Evolutionary conservation across 805 yeast species (phyloP), one percentile per base, ranked within the genome.

Genomic region (Kluyveromyces siamensis): DNA sequence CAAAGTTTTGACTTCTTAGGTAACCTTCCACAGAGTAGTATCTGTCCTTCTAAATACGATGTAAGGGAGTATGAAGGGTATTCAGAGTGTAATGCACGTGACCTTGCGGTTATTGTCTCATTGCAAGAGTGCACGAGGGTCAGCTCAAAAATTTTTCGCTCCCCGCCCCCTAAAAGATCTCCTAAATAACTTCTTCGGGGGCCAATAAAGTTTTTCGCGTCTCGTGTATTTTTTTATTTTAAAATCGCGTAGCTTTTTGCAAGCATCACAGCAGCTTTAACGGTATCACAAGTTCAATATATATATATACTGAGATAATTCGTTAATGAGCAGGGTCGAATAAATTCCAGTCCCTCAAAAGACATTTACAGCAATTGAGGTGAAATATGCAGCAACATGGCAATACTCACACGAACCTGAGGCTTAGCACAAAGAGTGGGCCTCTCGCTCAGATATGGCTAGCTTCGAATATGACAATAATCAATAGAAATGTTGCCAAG

Each of bases 391-490:
- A 37, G 33, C 45, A 30, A 35, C 35, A 43, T 18, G 19, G 39
- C 21, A 33, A 43, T 16, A 11, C 45, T 27, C 45, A 16, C 6
- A 35, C 45, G 14, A 37, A 33, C 27, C 18, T 43, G 27, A 43
- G 57, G 45, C 50, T 62, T 11, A 52, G 62, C 18, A 72, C 86
- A 2, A 81, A 79, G 51, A 82, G 82, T 60, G 95, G 96, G 2
- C 96, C 96, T 1, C 71, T 89, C 51, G 95, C 95, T 2, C 86
- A 83, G 54, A 89, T 88, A 8, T 89, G 96, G 96, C 72, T 89
- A 43, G 96, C 96, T 9, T 91, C 96, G 18, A 89, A 87, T 61
- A 75, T 89, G 67, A 53, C 63, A 6, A 62, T 54, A 37, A 40
- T 62, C 14, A 55, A 66, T 17, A 58, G 57, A 57, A 83, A 82